Evolutionary conservation across 2,329 filamentous ascomycete genomes (phyloP).

Genomic region (Sporothrix luriei): DNA sequence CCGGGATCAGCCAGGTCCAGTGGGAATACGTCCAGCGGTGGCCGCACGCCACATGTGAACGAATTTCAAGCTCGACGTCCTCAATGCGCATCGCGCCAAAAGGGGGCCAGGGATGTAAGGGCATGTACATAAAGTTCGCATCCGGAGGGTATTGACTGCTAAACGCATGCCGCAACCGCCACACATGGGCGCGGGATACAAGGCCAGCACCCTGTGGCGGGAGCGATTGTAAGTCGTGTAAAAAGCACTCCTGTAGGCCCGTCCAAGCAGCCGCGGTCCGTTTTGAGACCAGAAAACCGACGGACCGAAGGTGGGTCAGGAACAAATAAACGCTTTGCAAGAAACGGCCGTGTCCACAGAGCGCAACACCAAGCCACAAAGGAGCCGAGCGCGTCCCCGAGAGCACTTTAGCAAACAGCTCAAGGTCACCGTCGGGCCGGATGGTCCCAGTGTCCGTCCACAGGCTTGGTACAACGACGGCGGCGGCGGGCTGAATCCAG

Average conservation of each 20-base stretch:
- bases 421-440: slow-evolving; percentile 10
- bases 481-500: slow-evolving; percentile 28
- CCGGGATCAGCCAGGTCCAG: slow-evolving; percentile 20
- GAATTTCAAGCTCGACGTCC: slow-evolving; percentile 24
- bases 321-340: background rate
- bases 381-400: slow-evolving; percentile 30
- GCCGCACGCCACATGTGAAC: background rate
- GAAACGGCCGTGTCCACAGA: slow-evolving; percentile 27
- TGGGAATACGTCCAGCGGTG: slow-evolving; percentile 8
- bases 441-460: background rate
- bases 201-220: background rate
- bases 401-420: slow-evolving; percentile 30
- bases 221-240: background rate
- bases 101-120: background rate
- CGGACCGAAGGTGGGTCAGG: background rate
- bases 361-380: slow-evolving; percentile 31
- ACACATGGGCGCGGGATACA: slow-evolving; percentile 30
- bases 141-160: background rate
- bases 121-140: background rate
- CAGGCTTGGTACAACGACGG: slow-evolving; percentile 28
- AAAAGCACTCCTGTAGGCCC: slow-evolving; percentile 27
- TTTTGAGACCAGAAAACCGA: background rate
- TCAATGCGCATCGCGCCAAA: slow-evolving; percentile 19
- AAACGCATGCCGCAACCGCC: slow-evolving; percentile 32
- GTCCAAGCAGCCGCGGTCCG: slow-evolving; percentile 30